Evolutionary conservation across 2,329 filamentous ascomycete species (phyloP).

Genomic region (Stemphylium beticola): DNA sequence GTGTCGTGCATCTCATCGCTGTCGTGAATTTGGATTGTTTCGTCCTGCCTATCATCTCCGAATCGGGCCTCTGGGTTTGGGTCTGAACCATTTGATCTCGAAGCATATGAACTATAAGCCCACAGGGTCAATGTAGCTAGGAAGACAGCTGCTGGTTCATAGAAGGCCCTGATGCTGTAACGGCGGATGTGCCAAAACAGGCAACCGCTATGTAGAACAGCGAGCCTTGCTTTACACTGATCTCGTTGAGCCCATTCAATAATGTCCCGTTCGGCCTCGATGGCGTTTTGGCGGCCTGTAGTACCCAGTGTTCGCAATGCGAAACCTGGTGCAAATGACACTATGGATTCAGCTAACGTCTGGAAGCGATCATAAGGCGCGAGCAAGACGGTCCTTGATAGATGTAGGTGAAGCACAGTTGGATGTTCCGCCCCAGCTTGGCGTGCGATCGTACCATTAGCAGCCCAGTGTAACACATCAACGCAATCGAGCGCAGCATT

Average conservation of each 20-base stretch:
- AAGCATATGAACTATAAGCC: conserved; percentile 49
- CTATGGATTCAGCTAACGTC: conserved; percentile 45
- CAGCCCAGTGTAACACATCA: conserved; percentile 65
- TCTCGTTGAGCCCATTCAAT: conserved; percentile 59
- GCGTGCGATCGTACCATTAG: conserved; percentile 59
- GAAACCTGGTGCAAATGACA: neutral
- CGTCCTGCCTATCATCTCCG: neutral
- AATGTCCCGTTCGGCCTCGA: conserved; percentile 45
- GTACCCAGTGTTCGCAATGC: neutral
- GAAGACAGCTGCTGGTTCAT: conserved; percentile 55
- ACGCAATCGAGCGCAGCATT: conserved; percentile 56
- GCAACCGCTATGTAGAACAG: conserved; percentile 60
- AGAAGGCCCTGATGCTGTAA: conserved; percentile 57
- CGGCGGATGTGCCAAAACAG: conserved; percentile 60
- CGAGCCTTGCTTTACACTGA: conserved; percentile 61
- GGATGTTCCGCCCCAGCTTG: conserved; percentile 60
- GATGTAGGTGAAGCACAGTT: conserved; percentile 62
- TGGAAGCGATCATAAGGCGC: conserved; percentile 57
- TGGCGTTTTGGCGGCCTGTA: neutral
- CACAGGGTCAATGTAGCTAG: conserved; percentile 56
- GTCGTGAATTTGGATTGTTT: no score
- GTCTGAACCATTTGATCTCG: neutral
- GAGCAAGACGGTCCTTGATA: conserved; percentile 60
- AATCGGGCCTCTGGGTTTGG: conserved; percentile 16
- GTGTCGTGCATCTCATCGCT: neutral